Evolutionary conservation across 352 stramenopile species (phyloP).

Genomic region (Pythium sukuiense): DNA sequence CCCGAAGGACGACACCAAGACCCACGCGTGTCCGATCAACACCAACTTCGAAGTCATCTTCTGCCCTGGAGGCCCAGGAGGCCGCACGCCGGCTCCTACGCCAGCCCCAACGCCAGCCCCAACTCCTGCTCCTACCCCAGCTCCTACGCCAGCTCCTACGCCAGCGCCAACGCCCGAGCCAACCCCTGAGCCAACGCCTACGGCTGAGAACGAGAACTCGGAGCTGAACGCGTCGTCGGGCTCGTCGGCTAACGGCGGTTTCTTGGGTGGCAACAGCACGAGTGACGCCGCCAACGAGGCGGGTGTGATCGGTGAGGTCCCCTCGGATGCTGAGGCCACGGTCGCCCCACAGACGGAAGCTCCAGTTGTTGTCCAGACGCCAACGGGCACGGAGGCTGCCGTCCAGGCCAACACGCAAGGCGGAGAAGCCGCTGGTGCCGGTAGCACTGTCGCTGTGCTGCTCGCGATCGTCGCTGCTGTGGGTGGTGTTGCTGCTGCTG

Average conservation of each 20-base stretch:
- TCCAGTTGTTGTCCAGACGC: background rate
- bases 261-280: background rate
- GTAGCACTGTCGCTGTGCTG: conserved; percentile 1
- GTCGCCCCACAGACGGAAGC: background rate
- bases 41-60: conserved; percentile 67
- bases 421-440: background rate
- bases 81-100: conserved; percentile 12
- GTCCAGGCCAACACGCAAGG: conserved; percentile 7
- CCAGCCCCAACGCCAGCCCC: background rate
- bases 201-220: background rate
- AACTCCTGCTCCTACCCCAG: background rate
- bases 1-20: conserved; percentile 72
- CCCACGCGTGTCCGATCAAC: conserved; percentile 35
- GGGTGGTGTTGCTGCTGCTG: conserved; percentile 31
- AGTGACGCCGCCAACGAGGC: background rate
- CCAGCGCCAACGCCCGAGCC: background rate
- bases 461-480: conserved; percentile 21
- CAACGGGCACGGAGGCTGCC: background rate
- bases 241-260: background rate
- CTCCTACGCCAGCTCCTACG: background rate
- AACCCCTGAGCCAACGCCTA: background rate
- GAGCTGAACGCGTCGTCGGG: background rate
- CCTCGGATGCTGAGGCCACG: background rate
- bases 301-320: background rate
- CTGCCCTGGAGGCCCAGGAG: background rate